A percentile compares a stretch with the other conserved stretches of the same genome.
phyloP scores from a whole-genome alignment of 2,329 filamentous ascomycete species.

The Dothidotthia symphoricarpi region DNA sequence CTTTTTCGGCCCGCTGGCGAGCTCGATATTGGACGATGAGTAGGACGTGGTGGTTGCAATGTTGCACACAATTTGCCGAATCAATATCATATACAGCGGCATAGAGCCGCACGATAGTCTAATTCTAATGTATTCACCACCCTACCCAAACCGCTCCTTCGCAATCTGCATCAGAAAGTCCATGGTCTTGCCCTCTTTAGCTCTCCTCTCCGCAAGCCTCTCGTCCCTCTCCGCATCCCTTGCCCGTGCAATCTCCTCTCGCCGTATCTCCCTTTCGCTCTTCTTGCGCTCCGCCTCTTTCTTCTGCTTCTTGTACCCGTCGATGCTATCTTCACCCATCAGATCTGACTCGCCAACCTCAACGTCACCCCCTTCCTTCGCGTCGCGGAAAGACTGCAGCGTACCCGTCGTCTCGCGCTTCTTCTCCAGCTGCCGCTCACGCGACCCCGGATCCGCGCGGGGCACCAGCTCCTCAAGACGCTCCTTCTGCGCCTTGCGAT shows the following conservation, averaged over 20 bases:
- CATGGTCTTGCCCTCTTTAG: conserved; percentile 82
- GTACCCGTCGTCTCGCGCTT: conserved; percentile 68
- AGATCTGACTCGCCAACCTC: conserved; percentile 72
- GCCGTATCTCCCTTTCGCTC: conserved; percentile 76
- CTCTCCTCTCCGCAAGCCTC: conserved; percentile 64
- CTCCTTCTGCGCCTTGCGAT: conserved; percentile 67
- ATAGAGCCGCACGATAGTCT: too few species aligned
- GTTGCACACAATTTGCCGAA: too few species aligned
- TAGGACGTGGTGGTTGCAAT: conserved; percentile 28
- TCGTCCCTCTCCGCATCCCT: conserved; percentile 78
- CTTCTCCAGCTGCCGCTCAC: conserved; percentile 85
- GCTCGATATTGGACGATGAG: conserved; percentile 87
- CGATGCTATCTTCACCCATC: conserved; percentile 69
- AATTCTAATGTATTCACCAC: too few species aligned
- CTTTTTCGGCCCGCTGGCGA: conserved; percentile 80
- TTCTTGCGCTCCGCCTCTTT: conserved; percentile 68
- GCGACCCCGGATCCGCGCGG: conserved; percentile 77
- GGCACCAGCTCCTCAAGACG: conserved; percentile 78
- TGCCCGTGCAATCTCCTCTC: conserved; percentile 77
- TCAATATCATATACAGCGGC: too few species aligned
- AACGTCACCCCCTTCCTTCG: conserved; percentile 60
- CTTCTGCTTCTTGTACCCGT: conserved; percentile 65
- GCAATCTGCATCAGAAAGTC: conserved; percentile 76
- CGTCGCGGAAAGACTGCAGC: conserved; percentile 69
- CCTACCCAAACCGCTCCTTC: conserved; percentile 60